Evolutionary conservation across 306 rosid species (phyloP).

Genomic region (Begonia fuchsioides): DNA sequence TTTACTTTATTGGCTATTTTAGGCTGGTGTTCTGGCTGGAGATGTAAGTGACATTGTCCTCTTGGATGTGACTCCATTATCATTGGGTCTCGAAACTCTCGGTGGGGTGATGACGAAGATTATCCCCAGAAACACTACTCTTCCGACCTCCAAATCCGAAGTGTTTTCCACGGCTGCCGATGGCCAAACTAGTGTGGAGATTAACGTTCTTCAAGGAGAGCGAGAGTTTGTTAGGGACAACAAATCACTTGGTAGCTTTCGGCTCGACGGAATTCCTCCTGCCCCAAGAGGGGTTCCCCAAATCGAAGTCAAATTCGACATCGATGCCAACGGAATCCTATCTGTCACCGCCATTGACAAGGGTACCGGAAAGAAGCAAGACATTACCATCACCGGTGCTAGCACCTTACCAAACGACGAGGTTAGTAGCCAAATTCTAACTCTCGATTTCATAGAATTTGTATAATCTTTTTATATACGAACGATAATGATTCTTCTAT

Average conservation of each 20-base stretch:
- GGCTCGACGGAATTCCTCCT: conserved; percentile 87
- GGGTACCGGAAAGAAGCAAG: conserved; percentile 90
- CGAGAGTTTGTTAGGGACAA: conserved; percentile 90
- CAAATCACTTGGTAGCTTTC: conserved; percentile 87
- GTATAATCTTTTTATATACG: neutral
- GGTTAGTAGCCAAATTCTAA: conserved; percentile 25
- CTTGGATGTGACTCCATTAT: conserved; percentile 56
- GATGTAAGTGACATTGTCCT: conserved; percentile 74
- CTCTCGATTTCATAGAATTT: neutral
- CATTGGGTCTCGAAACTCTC: conserved; percentile 55
- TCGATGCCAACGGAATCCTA: conserved; percentile 83
- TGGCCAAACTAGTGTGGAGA: conserved; percentile 78
- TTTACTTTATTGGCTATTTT: conserved; percentile 6
- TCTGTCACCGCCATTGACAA: conserved; percentile 79
- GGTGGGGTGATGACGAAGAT: conserved; percentile 93
- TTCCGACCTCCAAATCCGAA: conserved; percentile 81
- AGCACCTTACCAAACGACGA: conserved; percentile 81
- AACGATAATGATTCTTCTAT: neutral
- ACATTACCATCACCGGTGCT: conserved; percentile 88
- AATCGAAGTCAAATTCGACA: conserved; percentile 87
- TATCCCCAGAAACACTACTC: conserved; percentile 82
- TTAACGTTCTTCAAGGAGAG: conserved; percentile 68
- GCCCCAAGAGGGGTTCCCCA: conserved; percentile 93
- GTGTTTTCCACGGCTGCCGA: conserved; percentile 79
- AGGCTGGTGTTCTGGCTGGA: conserved; percentile 75